phyloP scores from a whole-genome alignment of 192 early-diverging fungal genomes.

The Podila epigama region DNA sequence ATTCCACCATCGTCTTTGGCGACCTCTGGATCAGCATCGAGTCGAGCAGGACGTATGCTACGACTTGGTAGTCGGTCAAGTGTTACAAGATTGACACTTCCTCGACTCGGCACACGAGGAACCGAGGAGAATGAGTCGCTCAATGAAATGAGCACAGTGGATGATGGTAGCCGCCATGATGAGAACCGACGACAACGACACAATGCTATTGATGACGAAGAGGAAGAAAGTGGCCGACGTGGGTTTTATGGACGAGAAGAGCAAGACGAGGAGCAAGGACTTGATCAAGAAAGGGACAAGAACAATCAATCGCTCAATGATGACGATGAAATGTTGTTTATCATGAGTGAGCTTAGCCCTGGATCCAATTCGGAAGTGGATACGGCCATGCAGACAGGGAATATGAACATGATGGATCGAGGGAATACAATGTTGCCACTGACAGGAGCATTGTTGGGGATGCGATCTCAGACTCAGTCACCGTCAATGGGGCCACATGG shows the following conservation, averaged over 20 bases:
- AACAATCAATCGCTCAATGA: slow-evolving; percentile 32
- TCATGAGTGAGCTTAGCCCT: slow-evolving; percentile 44
- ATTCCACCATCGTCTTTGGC: slow-evolving; percentile 12
- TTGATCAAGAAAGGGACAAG: too few species aligned
- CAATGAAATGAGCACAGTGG: slow-evolving; percentile 19
- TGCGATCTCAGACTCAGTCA: slow-evolving; percentile 41
- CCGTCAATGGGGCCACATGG: slow-evolving; percentile 14
- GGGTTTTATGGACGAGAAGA: background rate
- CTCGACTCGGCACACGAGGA: slow-evolving; percentile 22
- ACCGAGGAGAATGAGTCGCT: slow-evolving; percentile 37
- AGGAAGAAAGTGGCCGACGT: slow-evolving; percentile 12
- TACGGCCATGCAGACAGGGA: background rate
- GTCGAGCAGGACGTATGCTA: slow-evolving; percentile 11
- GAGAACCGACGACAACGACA: too few species aligned
- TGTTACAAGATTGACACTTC: slow-evolving; percentile 12
- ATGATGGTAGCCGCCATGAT: background rate
- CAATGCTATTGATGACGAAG: slow-evolving; percentile 11
- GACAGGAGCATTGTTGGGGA: slow-evolving; percentile 18
- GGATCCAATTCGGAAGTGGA: slow-evolving; percentile 26
- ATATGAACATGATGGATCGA: background rate
- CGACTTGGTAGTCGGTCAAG: slow-evolving; percentile 29
- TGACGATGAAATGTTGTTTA: slow-evolving; percentile 48
- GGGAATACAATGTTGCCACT: slow-evolving; percentile 18
- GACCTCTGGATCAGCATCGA: slow-evolving; percentile 1
- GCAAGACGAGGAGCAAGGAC: background rate